These are phyloP conservation scores for Yamadazyma jaroonii DNA, from an alignment of 1,139 yeast genomes.

Conservation along the genomic window DNA sequence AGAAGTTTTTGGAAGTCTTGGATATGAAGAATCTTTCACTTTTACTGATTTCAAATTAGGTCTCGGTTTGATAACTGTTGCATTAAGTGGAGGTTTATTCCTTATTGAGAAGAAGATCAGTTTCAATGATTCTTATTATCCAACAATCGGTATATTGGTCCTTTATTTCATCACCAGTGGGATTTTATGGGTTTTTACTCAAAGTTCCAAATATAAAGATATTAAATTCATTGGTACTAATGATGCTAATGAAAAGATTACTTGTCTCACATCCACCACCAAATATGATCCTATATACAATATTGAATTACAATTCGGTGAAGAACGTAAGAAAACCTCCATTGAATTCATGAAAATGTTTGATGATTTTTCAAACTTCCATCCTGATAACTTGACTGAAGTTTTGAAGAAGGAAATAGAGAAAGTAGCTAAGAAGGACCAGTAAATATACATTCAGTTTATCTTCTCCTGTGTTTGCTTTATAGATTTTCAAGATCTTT, in stretches of 20 bases:
- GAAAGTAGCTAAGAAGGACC: conserved; percentile 18
- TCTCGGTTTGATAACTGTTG: conserved; percentile 67
- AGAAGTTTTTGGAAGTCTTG: conserved; percentile 48
- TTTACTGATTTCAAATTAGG: conserved; percentile 63
- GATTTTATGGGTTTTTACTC: conserved; percentile 45
- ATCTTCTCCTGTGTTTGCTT: no score
- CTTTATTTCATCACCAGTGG: conserved; percentile 56
- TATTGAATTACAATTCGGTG: conserved; percentile 28
- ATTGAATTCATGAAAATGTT: conserved; percentile 45
- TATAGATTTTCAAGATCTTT: no score
- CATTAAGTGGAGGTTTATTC: conserved; percentile 64
- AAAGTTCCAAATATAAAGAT: conserved; percentile 41
- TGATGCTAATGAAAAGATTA: conserved; percentile 32
- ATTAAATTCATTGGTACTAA: conserved; percentile 58
- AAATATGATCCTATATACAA: conserved; percentile 47
- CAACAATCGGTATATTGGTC: conserved; percentile 35
- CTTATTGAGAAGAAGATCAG: conserved; percentile 60
- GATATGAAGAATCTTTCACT: conserved; percentile 59
- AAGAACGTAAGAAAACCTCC: conserved; percentile 17
- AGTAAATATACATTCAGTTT: conserved; percentile 6
- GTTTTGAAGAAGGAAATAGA: conserved; percentile 29
- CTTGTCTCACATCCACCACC: conserved; percentile 35
- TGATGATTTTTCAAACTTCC: conserved; percentile 46
- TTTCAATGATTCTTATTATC: conserved; percentile 36
- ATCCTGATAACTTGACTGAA: conserved; percentile 34